Evolutionary conservation across 768 basidiomycete species (phyloP).

Genomic region (Favolaschia claudopus): DNA sequence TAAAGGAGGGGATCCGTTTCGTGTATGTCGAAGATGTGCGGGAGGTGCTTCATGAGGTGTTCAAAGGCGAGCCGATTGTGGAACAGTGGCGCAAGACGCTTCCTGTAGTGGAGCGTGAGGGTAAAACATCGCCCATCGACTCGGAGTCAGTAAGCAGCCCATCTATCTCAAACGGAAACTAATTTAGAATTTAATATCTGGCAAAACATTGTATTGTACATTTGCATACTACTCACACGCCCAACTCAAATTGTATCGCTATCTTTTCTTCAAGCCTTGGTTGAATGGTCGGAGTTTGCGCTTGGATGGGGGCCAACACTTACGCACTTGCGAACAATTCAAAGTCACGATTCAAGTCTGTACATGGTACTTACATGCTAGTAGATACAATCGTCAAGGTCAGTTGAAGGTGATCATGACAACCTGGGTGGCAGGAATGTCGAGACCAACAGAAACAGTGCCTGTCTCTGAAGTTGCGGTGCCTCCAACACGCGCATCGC

Average conservation of each 20-base stretch:
- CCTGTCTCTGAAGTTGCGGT: constrained; percentile 36
- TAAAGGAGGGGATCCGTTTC: constrained; percentile 93
- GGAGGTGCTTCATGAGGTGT: constrained; percentile 90
- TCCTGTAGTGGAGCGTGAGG: constrained; percentile 7
- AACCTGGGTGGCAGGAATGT: constrained; percentile 57
- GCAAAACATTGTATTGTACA: constrained; percentile 10
- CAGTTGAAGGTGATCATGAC: constrained; percentile 48
- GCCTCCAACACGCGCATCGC: constrained; percentile 50
- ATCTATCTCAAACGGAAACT: constrained; percentile 3
- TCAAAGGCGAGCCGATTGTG: constrained; percentile 63
- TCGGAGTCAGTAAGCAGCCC: no score
- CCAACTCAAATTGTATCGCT: constrained; percentile 23
- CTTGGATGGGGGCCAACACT: no score
- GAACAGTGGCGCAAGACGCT: constrained; percentile 77
- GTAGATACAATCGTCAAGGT: no score
- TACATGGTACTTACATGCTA: no score
- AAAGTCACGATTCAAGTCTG: no score
- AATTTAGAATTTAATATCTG: neutral
- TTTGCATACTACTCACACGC: constrained; percentile 1
- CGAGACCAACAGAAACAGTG: constrained; percentile 46
- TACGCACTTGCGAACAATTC: no score
- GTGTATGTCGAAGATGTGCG: constrained; percentile 94
- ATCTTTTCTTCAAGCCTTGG: no score
- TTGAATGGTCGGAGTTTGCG: no score
- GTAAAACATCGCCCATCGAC: no score